Percentiles rank a stretch among this genome's conserved stretches.
Evolutionary conservation across 2,329 filamentous ascomycete species (phyloP).

Genomic region (Hypoxylon sp.): DNA sequence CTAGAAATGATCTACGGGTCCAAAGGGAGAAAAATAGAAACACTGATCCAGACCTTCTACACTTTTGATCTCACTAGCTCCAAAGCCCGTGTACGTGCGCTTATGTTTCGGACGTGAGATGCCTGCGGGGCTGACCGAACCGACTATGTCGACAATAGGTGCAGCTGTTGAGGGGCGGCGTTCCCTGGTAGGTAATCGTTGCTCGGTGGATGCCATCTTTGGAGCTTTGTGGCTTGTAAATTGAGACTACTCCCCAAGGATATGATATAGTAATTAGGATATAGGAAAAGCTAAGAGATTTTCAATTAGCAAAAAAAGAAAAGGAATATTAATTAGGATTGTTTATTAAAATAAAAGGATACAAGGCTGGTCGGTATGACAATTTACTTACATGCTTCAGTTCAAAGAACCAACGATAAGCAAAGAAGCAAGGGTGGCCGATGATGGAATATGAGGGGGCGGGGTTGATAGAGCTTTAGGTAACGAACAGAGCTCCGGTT

Average conservation of each 20-base stretch:
- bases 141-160: slow-evolving; percentile 88
- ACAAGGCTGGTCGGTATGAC: slow-evolving; percentile 20
- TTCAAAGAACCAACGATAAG: slow-evolving; percentile 28
- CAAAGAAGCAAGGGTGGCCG: slow-evolving; percentile 25
- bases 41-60: slow-evolving; percentile 78
- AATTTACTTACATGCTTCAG: slow-evolving; percentile 31
- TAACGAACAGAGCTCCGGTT: slow-evolving; percentile 18
- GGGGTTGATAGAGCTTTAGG: slow-evolving; percentile 36
- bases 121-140: slow-evolving; percentile 87
- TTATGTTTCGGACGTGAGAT: slow-evolving; percentile 94
- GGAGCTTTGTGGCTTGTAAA: slow-evolving; percentile 16
- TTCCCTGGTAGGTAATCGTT: slow-evolving; percentile 72
- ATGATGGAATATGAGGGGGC: slow-evolving; percentile 41
- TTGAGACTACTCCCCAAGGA: slow-evolving; percentile 10
- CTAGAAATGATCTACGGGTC: slow-evolving; percentile 9
- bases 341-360: slow-evolving; percentile 24
- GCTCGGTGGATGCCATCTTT: slow-evolving; percentile 55
- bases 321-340: background rate
- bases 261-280: background rate
- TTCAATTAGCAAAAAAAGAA: slow-evolving; percentile 18
- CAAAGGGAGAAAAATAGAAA: background rate
- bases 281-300: slow-evolving; percentile 20
- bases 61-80: slow-evolving; percentile 89
- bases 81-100: slow-evolving; percentile 95
- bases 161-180: slow-evolving; percentile 83